These are phyloP conservation scores for Elymus sibiricus DNA, from an alignment of 176 grass and related monocot genomes.

Conservation along the genomic window DNA sequence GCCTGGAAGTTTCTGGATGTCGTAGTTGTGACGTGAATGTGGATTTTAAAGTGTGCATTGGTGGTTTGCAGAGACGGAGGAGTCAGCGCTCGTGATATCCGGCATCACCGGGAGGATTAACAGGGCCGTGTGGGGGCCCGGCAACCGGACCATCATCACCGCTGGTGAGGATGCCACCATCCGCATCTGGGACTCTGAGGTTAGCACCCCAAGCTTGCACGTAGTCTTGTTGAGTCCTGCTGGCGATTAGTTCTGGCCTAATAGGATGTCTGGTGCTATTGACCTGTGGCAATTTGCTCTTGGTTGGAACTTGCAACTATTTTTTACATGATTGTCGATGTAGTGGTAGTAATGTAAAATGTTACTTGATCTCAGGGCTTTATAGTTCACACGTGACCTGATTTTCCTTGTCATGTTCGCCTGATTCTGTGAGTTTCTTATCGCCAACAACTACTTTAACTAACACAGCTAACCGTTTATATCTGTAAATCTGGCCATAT, in stretches of 20 bases:
- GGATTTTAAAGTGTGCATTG: background rate
- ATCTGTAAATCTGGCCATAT: background rate
- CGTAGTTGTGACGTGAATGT: background rate
- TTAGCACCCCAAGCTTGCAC: slow-evolving; percentile 2
- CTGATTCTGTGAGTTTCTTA: background rate
- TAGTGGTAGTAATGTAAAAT: background rate
- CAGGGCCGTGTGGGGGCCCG: slow-evolving; percentile 86
- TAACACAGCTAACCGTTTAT: background rate
- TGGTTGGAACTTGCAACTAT: background rate
- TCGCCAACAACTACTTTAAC: background rate
- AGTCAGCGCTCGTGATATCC: slow-evolving; percentile 63
- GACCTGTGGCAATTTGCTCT: background rate
- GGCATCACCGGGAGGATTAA: slow-evolving; percentile 88
- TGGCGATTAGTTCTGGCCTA: background rate
- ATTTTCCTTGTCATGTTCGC: background rate
- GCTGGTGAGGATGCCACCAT: slow-evolving; percentile 80
- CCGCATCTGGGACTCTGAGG: slow-evolving; percentile 92
- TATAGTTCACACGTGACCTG: background rate
- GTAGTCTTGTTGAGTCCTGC: background rate
- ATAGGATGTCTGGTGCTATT: too few species aligned
- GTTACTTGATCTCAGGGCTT: background rate
- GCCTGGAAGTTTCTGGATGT: background rate
- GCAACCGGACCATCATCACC: slow-evolving; percentile 89
- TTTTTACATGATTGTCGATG: background rate
- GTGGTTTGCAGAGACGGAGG: slow-evolving; percentile 63